These are phyloP conservation scores for Datura wrightii DNA, from an alignment of 257 asterid genomes.

Conservation along the genomic window DNA sequence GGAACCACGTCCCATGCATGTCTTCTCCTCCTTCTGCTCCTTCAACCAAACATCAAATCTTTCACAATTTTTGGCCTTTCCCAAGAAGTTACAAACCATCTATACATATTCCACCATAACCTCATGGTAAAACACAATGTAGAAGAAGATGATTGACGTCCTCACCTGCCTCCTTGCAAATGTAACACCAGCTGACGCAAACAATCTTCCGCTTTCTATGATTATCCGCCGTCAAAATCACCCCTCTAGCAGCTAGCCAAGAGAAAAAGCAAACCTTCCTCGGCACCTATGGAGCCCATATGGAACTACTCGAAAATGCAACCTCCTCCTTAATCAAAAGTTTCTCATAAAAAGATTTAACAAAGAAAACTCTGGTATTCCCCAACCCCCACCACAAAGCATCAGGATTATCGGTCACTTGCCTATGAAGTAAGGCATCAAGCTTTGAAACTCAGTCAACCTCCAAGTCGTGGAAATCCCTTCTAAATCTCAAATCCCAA, in stretches of 20 bases:
- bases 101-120: neutral
- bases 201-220: neutral
- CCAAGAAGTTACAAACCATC: neutral
- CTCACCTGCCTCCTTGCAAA: neutral
- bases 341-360: no score
- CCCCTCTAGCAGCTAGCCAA: neutral
- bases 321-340: neutral
- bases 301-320: neutral
- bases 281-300: neutral
- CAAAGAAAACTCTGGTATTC: neutral
- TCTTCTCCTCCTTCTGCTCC: slow-evolving; percentile 8
- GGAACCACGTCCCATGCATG: neutral
- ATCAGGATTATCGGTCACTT: neutral
- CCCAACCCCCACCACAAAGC: slow-evolving; percentile 3
- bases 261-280: neutral
- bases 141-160: neutral
- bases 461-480: neutral
- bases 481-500: no score
- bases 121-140: neutral
- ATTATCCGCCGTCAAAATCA: neutral
- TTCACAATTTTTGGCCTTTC: neutral
- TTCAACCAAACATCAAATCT: neutral
- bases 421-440: neutral
- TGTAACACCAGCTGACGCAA: neutral
- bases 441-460: neutral